A percentile compares a stretch with the other conserved stretches of the same genome.
These are phyloP conservation scores for Odonthalia washingtoniensis DNA, from an alignment of 31 red algal species.

Conservation along the genomic window DNA sequence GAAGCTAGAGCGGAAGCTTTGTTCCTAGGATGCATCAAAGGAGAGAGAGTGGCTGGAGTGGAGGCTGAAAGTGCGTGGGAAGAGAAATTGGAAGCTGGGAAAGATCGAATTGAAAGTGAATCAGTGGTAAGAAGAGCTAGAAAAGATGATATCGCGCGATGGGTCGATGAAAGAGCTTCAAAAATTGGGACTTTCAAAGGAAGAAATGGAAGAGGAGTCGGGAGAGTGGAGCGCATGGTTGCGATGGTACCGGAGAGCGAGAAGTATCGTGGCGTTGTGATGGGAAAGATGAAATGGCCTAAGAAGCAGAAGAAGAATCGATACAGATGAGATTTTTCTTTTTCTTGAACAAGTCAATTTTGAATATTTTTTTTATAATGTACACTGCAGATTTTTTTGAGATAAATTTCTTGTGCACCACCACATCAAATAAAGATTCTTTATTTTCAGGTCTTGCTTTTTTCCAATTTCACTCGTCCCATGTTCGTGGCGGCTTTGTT, in stretches of 20 bases:
- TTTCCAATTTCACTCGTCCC: too few species aligned
- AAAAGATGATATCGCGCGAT: conserved; percentile 3
- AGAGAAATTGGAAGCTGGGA: conserved; percentile 32
- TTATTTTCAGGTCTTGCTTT: too few species aligned
- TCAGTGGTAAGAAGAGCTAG: conserved; percentile 1
- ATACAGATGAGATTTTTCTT: too few species aligned
- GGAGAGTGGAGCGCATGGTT: neutral
- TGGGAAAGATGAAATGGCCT: too few species aligned
- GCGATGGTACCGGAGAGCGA: too few species aligned
- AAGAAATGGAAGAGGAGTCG: neutral
- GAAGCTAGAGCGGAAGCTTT: conserved; percentile 55
- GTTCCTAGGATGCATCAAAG: conserved; percentile 60
- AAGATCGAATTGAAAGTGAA: conserved; percentile 59
- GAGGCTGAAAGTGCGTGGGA: conserved; percentile 53
- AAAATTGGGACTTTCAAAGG: conserved; percentile 32
- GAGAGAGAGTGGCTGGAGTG: conserved; percentile 41
- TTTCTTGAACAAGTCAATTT: too few species aligned
- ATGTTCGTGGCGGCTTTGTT: too few species aligned
- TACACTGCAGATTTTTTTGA: too few species aligned
- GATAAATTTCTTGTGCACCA: too few species aligned
- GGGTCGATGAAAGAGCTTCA: conserved; percentile 29
- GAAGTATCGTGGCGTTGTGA: neutral
- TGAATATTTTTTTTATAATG: too few species aligned
- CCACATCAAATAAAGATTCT: too few species aligned
- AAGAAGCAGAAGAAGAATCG: too few species aligned